Conservation (phyloP, 2,329 filamentous ascomycete species). For the Blumeria graminis region DNA sequence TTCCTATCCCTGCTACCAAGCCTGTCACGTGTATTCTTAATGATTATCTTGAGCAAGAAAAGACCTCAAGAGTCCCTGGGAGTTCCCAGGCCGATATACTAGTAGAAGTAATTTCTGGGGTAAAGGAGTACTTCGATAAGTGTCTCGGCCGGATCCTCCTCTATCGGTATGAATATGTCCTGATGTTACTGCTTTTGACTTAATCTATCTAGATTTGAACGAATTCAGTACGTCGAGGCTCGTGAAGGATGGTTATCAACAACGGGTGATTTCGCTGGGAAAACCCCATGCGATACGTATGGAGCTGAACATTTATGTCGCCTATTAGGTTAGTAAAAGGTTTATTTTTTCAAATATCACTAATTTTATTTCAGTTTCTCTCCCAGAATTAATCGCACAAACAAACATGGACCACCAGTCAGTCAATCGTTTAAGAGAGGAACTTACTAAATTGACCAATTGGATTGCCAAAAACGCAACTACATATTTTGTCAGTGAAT, state of each 20-base stretch:
- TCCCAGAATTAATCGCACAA: constrained; percentile 84
- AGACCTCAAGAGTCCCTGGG: constrained; percentile 35
- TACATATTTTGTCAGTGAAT: constrained; percentile 54
- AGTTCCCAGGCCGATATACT: constrained; percentile 62
- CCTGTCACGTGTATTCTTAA: constrained; percentile 58
- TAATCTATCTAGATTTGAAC: constrained; percentile 43
- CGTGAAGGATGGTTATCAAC: constrained; percentile 42
- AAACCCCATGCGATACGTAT: constrained; percentile 58
- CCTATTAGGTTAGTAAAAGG: constrained; percentile 47
- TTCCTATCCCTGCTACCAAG: constrained; percentile 54
- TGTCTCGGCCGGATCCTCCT: constrained; percentile 68
- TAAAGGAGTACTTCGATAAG: constrained; percentile 88
- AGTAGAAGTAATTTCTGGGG: constrained; percentile 65
- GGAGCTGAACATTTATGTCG: constrained; percentile 80
- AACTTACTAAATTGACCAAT: constrained; percentile 61
- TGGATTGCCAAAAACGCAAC: constrained; percentile 54
- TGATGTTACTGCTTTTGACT: background rate
- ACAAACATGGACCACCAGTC: constrained; percentile 95
- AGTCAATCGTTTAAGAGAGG: constrained; percentile 67
- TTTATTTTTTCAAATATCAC: background rate
- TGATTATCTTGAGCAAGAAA: constrained; percentile 53
- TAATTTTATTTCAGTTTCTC: constrained; percentile 34
- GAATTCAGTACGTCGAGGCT: constrained; percentile 62
- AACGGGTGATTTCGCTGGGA: constrained; percentile 40
- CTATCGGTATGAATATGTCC: constrained; percentile 32